Percentiles rank a stretch among this genome's conserved stretches.
These are phyloP conservation scores for Sporisorium scitamineum DNA, from an alignment of 1,284 basidiomycete genomes.

Conservation along the genomic window DNA sequence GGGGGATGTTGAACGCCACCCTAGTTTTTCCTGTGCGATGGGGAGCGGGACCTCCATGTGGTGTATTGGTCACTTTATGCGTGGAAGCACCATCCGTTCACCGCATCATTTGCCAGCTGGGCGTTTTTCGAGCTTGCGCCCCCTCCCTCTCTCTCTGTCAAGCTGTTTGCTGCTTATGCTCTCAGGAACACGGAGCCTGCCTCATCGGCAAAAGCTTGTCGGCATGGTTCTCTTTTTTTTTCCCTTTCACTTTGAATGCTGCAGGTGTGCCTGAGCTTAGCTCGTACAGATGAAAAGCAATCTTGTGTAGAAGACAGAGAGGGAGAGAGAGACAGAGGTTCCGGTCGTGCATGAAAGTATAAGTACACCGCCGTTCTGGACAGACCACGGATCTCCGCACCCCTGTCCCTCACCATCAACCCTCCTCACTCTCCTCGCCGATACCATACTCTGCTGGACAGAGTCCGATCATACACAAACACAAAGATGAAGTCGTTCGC, in stretches of 20 bases:
- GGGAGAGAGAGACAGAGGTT: not conserved
- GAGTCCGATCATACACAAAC: constrained; percentile 16
- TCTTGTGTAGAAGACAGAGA: not conserved
- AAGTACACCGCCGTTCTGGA: constrained; percentile 32
- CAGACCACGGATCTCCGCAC: constrained; percentile 35
- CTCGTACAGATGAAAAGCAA: not conserved
- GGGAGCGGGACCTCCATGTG: not conserved
- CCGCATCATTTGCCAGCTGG: not conserved
- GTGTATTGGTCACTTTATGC: constrained; percentile 5
- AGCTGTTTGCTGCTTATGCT: too few relatives aligned
- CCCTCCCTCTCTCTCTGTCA: not conserved
- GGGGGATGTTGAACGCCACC: constrained; percentile 4
- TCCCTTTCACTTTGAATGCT: not conserved
- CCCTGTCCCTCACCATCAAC: not conserved
- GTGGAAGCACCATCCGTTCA: constrained; percentile 2
- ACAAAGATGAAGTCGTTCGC: constrained; percentile 45
- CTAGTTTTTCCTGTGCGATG: constrained; percentile 3
- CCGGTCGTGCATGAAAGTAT: constrained; percentile 13
- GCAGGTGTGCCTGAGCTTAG: not conserved
- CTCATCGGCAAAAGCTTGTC: not conserved
- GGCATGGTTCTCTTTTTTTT: not conserved
- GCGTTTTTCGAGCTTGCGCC: not conserved
- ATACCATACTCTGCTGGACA: constrained; percentile 26
- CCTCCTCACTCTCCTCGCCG: not conserved
- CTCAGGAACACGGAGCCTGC: too few relatives aligned